Percentiles rank a stretch among this genome's conserved stretches.
phyloP scores from a whole-genome alignment of 768 basidiomycete genomes.

The Amanita muscaria region DNA sequence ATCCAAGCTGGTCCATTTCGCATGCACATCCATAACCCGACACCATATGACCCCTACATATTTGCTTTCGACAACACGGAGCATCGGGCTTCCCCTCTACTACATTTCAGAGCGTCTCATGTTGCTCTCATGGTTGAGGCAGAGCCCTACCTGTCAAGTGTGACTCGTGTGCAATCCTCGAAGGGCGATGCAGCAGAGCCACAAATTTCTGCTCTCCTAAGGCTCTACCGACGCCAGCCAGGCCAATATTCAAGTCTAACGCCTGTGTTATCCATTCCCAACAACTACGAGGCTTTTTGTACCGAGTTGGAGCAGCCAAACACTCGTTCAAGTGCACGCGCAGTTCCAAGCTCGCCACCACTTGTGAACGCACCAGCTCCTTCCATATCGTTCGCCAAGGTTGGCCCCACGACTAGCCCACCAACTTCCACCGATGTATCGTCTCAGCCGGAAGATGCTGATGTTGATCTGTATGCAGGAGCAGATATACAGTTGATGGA shows the following conservation, averaged over 20 bases:
- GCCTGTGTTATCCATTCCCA: not conserved
- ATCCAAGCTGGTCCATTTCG: constrained; percentile 2
- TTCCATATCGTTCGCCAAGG: constrained; percentile 1
- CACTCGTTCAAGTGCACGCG: constrained; percentile 7
- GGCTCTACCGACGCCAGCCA: constrained; percentile 6
- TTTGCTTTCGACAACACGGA: constrained; percentile 8
- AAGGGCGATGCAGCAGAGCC: constrained; percentile 4
- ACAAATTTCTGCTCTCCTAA: constrained; percentile 6
- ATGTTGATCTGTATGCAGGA: constrained; percentile 9
- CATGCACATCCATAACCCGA: constrained; percentile 8
- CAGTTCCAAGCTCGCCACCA: constrained; percentile 4
- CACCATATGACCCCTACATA: constrained; percentile 6
- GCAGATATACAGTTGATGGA: constrained; percentile 8
- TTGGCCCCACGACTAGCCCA: not conserved
- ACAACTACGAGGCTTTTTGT: constrained; percentile 3
- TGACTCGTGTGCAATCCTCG: not conserved
- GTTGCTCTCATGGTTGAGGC: constrained; percentile 10
- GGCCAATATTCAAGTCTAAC: not conserved
- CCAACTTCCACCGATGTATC: constrained; percentile 4
- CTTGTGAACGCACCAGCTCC: not conserved
- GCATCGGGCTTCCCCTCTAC: constrained; percentile 4
- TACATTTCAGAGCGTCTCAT: constrained; percentile 9
- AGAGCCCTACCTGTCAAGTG: constrained; percentile 6
- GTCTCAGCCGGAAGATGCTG: constrained; percentile 4
- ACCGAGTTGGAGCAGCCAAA: not conserved